Conservation (phyloP, 495 filamentous ascomycete genomes). For the Monascus purpureus region DNA sequence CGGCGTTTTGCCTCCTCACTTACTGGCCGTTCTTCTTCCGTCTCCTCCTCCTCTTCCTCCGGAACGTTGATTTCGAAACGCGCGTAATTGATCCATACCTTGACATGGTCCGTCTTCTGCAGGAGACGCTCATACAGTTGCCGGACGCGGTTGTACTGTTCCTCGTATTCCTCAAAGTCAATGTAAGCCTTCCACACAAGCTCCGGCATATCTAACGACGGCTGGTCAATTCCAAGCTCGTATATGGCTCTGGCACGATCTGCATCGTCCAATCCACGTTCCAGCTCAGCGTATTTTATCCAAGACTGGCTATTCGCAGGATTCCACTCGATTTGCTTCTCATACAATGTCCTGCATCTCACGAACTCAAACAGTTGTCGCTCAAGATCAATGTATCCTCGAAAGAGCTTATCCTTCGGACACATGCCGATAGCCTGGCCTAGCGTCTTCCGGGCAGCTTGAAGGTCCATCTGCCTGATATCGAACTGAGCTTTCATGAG, state of each 20-base stretch:
- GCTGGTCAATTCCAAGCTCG: constrained; percentile 76
- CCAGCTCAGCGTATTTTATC: constrained; percentile 89
- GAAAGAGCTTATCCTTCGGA: constrained; percentile 90
- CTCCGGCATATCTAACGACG: constrained; percentile 92
- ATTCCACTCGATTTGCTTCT: constrained; percentile 88
- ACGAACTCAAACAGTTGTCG: constrained; percentile 83
- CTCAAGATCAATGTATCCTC: constrained; percentile 84
- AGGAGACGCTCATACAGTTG: constrained; percentile 84
- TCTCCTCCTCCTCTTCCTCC: constrained; percentile 50
- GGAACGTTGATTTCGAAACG: constrained; percentile 88
- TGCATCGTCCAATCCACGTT: constrained; percentile 76
- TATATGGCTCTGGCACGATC: constrained; percentile 84
- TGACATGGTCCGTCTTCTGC: constrained; percentile 89
- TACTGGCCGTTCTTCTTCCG: constrained; percentile 48
- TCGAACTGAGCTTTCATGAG: constrained; percentile 87
- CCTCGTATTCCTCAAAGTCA: constrained; percentile 91
- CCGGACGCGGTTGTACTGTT: constrained; percentile 70
- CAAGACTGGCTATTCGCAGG: constrained; percentile 79
- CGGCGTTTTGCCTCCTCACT: constrained; percentile 71
- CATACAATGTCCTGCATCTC: constrained; percentile 78
- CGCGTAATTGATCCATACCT: constrained; percentile 96
- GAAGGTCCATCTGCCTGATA: constrained; percentile 69
- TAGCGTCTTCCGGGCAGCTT: constrained; percentile 69
- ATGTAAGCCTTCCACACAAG: constrained; percentile 95
- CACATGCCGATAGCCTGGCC: constrained; percentile 86